Evolutionary conservation across 208 protist species (phyloP), one percentile per base, ranked within the genome.

Genomic region (Leishmania gerbilli): DNA sequence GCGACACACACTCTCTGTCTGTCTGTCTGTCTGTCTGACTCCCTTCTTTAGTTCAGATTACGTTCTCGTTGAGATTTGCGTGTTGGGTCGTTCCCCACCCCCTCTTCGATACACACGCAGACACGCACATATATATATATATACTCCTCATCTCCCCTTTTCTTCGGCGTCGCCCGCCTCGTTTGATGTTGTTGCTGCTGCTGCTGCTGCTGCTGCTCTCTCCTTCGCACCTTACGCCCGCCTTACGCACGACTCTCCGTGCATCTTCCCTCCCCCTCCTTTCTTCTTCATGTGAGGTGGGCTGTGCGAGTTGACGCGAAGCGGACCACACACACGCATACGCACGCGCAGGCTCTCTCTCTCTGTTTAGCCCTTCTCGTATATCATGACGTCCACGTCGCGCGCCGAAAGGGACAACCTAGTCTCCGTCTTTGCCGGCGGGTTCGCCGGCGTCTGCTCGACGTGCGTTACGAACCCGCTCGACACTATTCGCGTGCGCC

Each of bases 381-480:
- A 51, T 3, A 21, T 56, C n/a, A 84, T 84, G 82, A 1, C 76
- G 9, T 87, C 86, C 19, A 84, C 76, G 13, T 69, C 78, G 37
- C 40, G 27, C 8, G 17, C 55, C 0, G 79, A 86, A 51, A 71
- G 76, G 67, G 90, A 96, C 71, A 95, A 94, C 62, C 42, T 89
- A 6, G 91, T 88, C 11, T 97, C 92, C 45, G 89, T 97, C 42
- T 87, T 92, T 17, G 92, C 92, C 3, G 95, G 95, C 56, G 92
- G 93, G 71, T 93, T 98, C 42, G 92, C 95, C 13, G 95, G 95
- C n/a, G 77, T 96, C 1, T 96, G 91, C 80, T 97, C 93, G n/a
- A 98, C 95, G 0, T 93, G 87, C 58, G 91, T 95, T 19, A 97
- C 92, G 19, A 98, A 98, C 87, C 95, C 95, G 5, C 91, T 98